phyloP scores from a whole-genome alignment of 2,329 filamentous ascomycete genomes.

The Didymella exigua region DNA sequence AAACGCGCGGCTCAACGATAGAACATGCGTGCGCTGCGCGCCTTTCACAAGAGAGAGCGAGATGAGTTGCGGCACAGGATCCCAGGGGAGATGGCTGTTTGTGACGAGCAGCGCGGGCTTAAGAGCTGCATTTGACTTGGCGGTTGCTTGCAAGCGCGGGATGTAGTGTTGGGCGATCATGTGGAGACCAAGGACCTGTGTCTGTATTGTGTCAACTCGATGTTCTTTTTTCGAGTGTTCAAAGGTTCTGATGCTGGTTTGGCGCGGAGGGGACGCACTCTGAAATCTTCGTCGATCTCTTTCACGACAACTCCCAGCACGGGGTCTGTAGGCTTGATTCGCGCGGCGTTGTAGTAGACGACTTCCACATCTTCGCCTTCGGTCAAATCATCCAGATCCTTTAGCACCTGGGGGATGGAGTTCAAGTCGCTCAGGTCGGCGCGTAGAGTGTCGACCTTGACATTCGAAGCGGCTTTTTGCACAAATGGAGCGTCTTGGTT shows the following conservation, averaged over 20 bases:
- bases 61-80: slow-evolving; percentile 56
- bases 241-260: neutral
- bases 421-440: slow-evolving; percentile 53
- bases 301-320: slow-evolving; percentile 52
- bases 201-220: slow-evolving; percentile 46
- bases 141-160: slow-evolving; percentile 48
- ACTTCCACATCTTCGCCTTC: slow-evolving; percentile 50
- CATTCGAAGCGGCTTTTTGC: slow-evolving; percentile 32
- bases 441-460: slow-evolving; percentile 51
- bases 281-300: slow-evolving; percentile 58
- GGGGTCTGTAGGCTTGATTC: slow-evolving; percentile 50
- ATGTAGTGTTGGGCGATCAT: slow-evolving; percentile 55
- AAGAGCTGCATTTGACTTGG: slow-evolving; percentile 33
- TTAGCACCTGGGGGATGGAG: slow-evolving; percentile 48
- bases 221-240: neutral
- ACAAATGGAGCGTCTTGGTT: slow-evolving; percentile 43
- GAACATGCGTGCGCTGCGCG: slow-evolving; percentile 57
- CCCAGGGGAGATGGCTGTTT: slow-evolving; percentile 54
- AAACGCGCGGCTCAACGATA: slow-evolving; percentile 53
- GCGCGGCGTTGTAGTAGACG: slow-evolving; percentile 60
- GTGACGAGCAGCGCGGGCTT: slow-evolving; percentile 58
- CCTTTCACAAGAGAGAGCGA: slow-evolving; percentile 59
- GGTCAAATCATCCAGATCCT: slow-evolving; percentile 48
- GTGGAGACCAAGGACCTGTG: slow-evolving; percentile 49
- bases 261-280: neutral